Conservation (phyloP, 2,329 filamentous ascomycete species). For the Ascochyta fabae region DNA sequence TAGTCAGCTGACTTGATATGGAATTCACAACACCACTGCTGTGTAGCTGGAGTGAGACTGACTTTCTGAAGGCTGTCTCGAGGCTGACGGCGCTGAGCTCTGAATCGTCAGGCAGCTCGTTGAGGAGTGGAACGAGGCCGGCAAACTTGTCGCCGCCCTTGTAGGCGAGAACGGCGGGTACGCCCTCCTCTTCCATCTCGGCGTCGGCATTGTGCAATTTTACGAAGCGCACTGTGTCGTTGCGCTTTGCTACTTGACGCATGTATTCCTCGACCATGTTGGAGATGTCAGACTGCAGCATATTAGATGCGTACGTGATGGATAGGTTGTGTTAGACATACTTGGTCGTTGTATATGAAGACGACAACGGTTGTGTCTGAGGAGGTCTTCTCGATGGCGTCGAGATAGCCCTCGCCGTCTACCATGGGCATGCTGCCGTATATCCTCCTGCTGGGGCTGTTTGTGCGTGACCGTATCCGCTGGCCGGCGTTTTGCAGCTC, state of each 20-base stretch:
- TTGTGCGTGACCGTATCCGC: constrained; percentile 66
- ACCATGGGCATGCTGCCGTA: constrained; percentile 84
- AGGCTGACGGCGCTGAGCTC: constrained; percentile 60
- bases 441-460: constrained; percentile 76
- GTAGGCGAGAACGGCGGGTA: constrained; percentile 90
- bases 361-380: constrained; percentile 86
- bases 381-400: constrained; percentile 89
- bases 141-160: constrained; percentile 88
- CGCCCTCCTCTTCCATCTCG: constrained; percentile 87
- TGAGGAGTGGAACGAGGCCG: constrained; percentile 84
- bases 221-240: constrained; percentile 81
- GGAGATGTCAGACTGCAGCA: constrained; percentile 76
- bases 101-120: constrained; percentile 75
- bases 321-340: constrained; percentile 56
- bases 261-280: constrained; percentile 80
- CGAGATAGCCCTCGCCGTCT: constrained; percentile 90
- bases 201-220: constrained; percentile 91
- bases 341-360: constrained; percentile 88
- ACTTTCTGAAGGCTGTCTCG: constrained; percentile 63
- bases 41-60: constrained; percentile 22
- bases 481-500: constrained; percentile 73
- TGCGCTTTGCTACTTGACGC: constrained; percentile 71
- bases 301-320: constrained; percentile 18
- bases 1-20: constrained; percentile 32
- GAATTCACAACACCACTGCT: constrained; percentile 10